Conservation (phyloP, 176 grass and related monocot genomes). For the Oryza officinalis region DNA sequence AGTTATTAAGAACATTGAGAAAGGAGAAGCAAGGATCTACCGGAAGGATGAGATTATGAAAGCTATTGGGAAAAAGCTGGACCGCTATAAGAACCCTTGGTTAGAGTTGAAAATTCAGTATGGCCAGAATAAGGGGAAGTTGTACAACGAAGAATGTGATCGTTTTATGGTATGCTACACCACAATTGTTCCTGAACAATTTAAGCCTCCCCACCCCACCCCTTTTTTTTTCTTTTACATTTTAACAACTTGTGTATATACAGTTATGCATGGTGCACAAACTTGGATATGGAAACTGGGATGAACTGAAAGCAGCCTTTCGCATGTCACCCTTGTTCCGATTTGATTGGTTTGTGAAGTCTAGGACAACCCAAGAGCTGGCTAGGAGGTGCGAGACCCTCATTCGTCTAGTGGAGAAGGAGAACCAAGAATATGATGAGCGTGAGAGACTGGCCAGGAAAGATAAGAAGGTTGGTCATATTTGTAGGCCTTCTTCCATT, state of each 20-base stretch:
- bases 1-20: constrained; percentile 78
- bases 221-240: not conserved
- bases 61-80: constrained; percentile 68
- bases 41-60: constrained; percentile 88
- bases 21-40: constrained; percentile 82
- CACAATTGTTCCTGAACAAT: not conserved
- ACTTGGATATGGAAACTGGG: constrained; percentile 85
- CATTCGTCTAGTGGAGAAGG: constrained; percentile 77
- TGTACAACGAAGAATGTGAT: constrained; percentile 84
- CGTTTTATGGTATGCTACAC: constrained; percentile 65
- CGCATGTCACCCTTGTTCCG: constrained; percentile 66
- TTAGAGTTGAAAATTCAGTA: constrained; percentile 83
- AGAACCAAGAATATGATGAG: constrained; percentile 79
- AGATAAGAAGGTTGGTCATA: constrained; percentile 64
- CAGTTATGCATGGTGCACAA: constrained; percentile 83
- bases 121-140: constrained; percentile 79
- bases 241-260: constrained; percentile 1
- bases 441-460: constrained; percentile 65
- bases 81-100: constrained; percentile 83
- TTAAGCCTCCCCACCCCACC: not conserved
- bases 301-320: constrained; percentile 78
- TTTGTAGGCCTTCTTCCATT: not conserved
- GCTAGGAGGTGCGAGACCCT: constrained; percentile 77
- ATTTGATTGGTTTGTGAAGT: constrained; percentile 89
- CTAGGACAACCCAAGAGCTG: constrained; percentile 69